These are phyloP conservation scores for Seminavis robusta DNA, from an alignment of 108 stramenopile species.

Conservation along the genomic window DNA sequence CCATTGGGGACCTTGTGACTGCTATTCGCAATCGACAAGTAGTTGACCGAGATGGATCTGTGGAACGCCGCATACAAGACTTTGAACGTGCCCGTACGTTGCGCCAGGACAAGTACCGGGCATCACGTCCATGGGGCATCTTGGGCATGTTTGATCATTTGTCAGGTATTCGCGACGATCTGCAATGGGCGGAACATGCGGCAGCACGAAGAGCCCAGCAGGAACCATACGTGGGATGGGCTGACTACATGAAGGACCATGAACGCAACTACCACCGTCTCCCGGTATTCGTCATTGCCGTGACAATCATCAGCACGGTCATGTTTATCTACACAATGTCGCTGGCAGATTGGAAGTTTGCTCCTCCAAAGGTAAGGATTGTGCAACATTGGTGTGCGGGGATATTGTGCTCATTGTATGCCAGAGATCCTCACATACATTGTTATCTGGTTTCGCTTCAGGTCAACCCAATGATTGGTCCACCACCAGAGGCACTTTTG, in stretches of 20 bases:
- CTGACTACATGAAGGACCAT: slow-evolving; percentile 26
- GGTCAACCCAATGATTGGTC: slow-evolving; percentile 88
- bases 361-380: too few relatives aligned
- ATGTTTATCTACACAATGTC: slow-evolving; percentile 48
- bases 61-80: slow-evolving; percentile 61
- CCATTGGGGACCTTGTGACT: too few relatives aligned
- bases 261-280: not conserved
- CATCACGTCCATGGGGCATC: slow-evolving; percentile 53
- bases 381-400: too few relatives aligned
- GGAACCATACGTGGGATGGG: slow-evolving; percentile 68
- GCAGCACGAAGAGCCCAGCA: slow-evolving; percentile 60
- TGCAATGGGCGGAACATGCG: slow-evolving; percentile 85
- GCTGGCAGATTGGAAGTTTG: slow-evolving; percentile 56
- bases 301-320: slow-evolving; percentile 28
- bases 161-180: slow-evolving; percentile 59
- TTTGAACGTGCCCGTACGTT: slow-evolving; percentile 74
- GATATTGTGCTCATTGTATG: too few relatives aligned
- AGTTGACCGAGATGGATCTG: too few relatives aligned
- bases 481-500: slow-evolving; percentile 69
- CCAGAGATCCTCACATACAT: too few relatives aligned
- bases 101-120: slow-evolving; percentile 53
- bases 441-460: slow-evolving; percentile 58
- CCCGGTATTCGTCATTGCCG: slow-evolving; percentile 27
- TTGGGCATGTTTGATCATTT: slow-evolving; percentile 54
- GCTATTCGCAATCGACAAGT: too few relatives aligned